Evolutionary conservation across 805 yeast species (phyloP).

Genomic region (Kazachstania taianensis): DNA sequence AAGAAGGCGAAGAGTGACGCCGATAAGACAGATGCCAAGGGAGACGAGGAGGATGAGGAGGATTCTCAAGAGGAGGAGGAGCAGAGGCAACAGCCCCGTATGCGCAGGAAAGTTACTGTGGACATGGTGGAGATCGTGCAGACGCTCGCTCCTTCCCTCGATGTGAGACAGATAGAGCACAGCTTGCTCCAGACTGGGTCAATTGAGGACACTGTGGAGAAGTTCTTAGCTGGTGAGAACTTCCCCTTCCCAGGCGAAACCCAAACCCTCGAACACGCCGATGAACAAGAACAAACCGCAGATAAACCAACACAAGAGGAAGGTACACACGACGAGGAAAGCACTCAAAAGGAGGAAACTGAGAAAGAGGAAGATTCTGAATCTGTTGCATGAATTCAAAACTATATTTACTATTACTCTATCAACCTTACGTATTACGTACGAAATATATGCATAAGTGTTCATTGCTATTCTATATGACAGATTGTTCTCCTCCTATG

Average conservation of each 20-base stretch:
- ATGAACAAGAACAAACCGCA: neutral
- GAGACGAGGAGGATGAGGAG: conserved; percentile 1
- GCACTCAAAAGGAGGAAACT: neutral
- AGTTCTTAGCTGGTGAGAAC: conserved; percentile 46
- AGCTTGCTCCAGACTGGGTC: conserved; percentile 72
- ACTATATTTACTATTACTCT: too few relatives aligned
- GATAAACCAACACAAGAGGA: too few relatives aligned
- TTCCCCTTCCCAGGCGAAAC: conserved; percentile 46
- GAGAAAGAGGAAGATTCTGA: neutral
- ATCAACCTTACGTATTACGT: neutral
- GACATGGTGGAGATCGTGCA: conserved; percentile 82
- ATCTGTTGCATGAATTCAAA: too few relatives aligned
- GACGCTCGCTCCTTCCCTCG: conserved; percentile 66
- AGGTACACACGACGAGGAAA: neutral
- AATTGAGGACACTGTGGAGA: conserved; percentile 71
- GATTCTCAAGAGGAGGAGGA: conserved; percentile 1
- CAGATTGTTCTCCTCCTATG: neutral
- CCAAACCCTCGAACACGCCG: neutral
- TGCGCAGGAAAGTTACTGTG: conserved; percentile 40
- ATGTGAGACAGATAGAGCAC: conserved; percentile 57
- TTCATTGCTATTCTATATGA: neutral
- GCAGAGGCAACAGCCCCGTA: conserved; percentile 1
- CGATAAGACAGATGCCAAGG: neutral
- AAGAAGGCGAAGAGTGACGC: neutral
- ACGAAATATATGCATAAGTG: neutral